A percentile compares a stretch with the other conserved stretches of the same genome.
These are phyloP conservation scores for Cyclotella distinguenda DNA, from an alignment of 108 stramenopile species.

Conservation along the genomic window DNA sequence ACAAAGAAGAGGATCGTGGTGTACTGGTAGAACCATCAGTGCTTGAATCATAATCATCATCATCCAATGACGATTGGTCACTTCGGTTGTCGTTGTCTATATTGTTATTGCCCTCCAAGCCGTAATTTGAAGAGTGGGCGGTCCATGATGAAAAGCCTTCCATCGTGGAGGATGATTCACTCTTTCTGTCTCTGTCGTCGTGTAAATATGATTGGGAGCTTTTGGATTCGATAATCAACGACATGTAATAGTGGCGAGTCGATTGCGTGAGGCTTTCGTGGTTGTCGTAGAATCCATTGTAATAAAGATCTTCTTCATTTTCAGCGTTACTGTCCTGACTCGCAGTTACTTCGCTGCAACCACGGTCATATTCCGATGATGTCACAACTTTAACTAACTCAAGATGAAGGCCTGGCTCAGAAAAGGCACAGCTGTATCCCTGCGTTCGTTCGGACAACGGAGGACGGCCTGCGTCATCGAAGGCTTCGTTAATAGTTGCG, in stretches of 20 bases:
- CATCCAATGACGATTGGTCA: slow-evolving; percentile 22
- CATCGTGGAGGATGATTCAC: slow-evolving; percentile 4
- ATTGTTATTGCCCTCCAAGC: slow-evolving; percentile 20
- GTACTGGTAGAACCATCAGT: neutral
- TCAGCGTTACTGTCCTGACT: neutral
- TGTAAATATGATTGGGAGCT: neutral
- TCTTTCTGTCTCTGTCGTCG: slow-evolving; percentile 1
- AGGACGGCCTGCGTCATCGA: slow-evolving; percentile 19
- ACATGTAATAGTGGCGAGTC: slow-evolving; percentile 13
- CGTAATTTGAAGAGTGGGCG: slow-evolving; percentile 5
- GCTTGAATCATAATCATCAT: slow-evolving; percentile 12
- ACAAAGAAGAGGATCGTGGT: neutral
- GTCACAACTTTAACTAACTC: slow-evolving; percentile 17
- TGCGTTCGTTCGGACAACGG: neutral
- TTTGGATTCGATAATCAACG: neutral
- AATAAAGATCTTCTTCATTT: slow-evolving; percentile 4
- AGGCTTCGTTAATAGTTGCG: slow-evolving; percentile 10
- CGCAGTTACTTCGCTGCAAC: neutral
- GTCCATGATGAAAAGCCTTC: slow-evolving; percentile 33
- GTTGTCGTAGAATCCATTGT: neutral
- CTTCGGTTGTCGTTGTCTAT: slow-evolving; percentile 47
- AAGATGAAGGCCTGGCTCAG: slow-evolving; percentile 11
- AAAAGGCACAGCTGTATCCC: slow-evolving; percentile 18
- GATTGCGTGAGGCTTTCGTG: slow-evolving; percentile 12
- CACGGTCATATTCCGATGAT: slow-evolving; percentile 11